These are phyloP conservation scores for Fusarium equiseti DNA, from an alignment of 2,329 filamentous ascomycete genomes.

Conservation along the genomic window DNA sequence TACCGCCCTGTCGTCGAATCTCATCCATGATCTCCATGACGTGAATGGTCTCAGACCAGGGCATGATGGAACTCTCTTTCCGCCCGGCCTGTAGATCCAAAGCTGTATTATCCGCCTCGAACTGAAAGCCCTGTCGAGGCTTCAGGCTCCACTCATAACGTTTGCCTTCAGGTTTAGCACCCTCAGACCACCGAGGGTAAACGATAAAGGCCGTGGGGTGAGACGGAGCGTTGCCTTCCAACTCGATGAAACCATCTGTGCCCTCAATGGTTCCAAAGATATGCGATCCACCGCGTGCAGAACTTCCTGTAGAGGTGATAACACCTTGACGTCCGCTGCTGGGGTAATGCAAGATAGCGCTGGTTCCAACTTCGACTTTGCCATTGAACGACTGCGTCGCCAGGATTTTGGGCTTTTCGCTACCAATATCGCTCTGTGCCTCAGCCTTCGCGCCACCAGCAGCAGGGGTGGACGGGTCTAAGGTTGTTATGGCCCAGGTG, in stretches of 20 bases:
- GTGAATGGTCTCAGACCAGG: slow-evolving; percentile 76
- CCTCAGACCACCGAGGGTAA: not conserved
- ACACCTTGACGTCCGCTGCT: not conserved
- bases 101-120: slow-evolving; percentile 84
- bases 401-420: not conserved
- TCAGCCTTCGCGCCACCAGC: not conserved
- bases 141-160: slow-evolving; percentile 57
- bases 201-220: slow-evolving; percentile 1
- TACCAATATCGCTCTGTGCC: not conserved
- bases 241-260: not conserved
- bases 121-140: slow-evolving; percentile 77
- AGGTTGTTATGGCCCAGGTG: slow-evolving; percentile 32
- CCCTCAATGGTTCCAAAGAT: not conserved
- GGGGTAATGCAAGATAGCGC: not conserved
- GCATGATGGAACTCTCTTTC: slow-evolving; percentile 75
- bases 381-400: not conserved
- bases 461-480: not conserved
- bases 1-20: slow-evolving; percentile 60
- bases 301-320: not conserved
- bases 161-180: not conserved
- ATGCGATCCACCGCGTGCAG: not conserved
- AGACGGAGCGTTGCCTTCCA: not conserved
- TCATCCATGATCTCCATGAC: slow-evolving; percentile 77
- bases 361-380: not conserved
- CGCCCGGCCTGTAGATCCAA: slow-evolving; percentile 57